These are phyloP conservation scores for Bromus sterilis DNA, from an alignment of 176 grass and related monocot species.

Conservation along the genomic window DNA sequence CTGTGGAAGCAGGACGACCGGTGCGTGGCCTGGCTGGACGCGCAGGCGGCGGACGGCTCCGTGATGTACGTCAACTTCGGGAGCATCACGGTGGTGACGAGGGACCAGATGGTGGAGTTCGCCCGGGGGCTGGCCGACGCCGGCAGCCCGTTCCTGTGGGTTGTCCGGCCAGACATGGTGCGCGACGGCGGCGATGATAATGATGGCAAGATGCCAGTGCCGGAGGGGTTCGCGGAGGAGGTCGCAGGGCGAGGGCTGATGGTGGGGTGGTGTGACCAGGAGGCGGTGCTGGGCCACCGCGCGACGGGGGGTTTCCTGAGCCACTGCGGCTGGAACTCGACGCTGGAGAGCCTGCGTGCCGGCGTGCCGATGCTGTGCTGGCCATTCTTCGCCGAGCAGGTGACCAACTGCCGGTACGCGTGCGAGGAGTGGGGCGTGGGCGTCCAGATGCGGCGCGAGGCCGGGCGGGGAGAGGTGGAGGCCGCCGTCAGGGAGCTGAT, in stretches of 20 bases:
- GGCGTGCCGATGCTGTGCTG: background rate
- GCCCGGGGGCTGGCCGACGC: slow-evolving; percentile 51
- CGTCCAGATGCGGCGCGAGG: background rate
- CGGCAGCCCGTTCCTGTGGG: slow-evolving; percentile 55
- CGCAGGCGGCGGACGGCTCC: background rate
- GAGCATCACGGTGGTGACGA: slow-evolving; percentile 55
- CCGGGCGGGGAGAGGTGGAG: background rate
- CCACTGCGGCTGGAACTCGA: slow-evolving; percentile 86
- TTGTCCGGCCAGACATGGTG: slow-evolving; percentile 56
- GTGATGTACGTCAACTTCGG: slow-evolving; percentile 63
- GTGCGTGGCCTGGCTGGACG: slow-evolving; percentile 53
- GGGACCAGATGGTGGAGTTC: slow-evolving; percentile 47
- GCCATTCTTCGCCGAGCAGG: slow-evolving; percentile 5
- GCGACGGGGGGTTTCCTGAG: slow-evolving; percentile 62
- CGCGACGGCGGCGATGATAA: background rate
- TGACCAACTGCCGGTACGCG: slow-evolving; percentile 6
- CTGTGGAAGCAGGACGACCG: slow-evolving; percentile 54
- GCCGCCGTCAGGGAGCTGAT: background rate
- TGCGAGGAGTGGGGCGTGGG: slow-evolving; percentile 1
- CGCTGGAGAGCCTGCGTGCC: slow-evolving; percentile 35
- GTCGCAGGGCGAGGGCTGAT: background rate
- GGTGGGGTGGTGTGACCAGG: slow-evolving; percentile 8
- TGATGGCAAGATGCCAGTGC: background rate
- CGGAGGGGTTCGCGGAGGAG: background rate
- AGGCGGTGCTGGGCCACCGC: slow-evolving; percentile 4